These are phyloP conservation scores for Silene latifolia DNA, from an alignment of 148 eudicot genomes.

Conservation along the genomic window DNA sequence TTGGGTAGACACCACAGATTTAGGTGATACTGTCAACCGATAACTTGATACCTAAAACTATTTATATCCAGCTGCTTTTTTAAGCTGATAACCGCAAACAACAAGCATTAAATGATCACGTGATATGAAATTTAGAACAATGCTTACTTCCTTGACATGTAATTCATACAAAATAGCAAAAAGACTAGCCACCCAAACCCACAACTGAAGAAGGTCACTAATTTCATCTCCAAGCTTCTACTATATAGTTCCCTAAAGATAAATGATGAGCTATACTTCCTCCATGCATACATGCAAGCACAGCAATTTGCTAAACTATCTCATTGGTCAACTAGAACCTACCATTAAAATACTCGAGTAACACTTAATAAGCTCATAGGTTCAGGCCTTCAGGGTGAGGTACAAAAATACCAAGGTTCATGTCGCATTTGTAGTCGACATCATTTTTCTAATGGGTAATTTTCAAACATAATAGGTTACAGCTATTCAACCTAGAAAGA, in stretches of 20 bases:
- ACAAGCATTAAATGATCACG: not conserved
- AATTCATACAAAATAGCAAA: not conserved
- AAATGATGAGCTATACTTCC: not conserved
- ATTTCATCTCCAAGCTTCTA: not conserved
- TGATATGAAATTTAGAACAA: not conserved
- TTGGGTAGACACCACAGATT: no score
- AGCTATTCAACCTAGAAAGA: no score
- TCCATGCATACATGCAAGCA: not conserved
- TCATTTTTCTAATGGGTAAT: not conserved
- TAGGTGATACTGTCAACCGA: not conserved
- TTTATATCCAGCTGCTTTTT: not conserved
- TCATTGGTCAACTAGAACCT: not conserved
- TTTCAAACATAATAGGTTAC: not conserved
- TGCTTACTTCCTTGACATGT: not conserved
- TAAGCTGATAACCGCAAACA: not conserved
- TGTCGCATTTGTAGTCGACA: not conserved
- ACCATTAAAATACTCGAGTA: not conserved
- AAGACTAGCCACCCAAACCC: not conserved
- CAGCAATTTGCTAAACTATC: not conserved
- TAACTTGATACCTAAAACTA: not conserved
- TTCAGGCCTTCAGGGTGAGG: not conserved
- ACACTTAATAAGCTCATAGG: slow-evolving; percentile 2
- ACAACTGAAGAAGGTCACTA: not conserved
- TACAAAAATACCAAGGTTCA: not conserved
- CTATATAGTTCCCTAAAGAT: not conserved